Conservation (phyloP, 2,329 filamentous ascomycete species). For the Zalaria sp. region DNA sequence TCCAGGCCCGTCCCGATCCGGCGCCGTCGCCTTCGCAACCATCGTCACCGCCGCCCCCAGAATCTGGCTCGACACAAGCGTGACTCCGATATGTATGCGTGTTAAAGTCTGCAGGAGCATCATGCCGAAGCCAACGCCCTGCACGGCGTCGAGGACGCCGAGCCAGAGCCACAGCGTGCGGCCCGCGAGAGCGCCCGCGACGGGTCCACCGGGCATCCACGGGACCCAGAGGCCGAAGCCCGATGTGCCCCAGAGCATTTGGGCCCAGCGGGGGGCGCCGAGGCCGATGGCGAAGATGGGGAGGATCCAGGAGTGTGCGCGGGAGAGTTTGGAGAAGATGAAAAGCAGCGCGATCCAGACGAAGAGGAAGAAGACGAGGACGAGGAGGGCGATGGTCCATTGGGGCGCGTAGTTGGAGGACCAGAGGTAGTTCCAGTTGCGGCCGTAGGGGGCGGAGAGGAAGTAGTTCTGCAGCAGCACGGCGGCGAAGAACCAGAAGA, state of each 20-base stretch:
- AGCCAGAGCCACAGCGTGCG: constrained; percentile 53
- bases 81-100: constrained; percentile 49
- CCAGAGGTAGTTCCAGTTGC: constrained; percentile 54
- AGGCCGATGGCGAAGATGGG: constrained; percentile 55
- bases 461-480: constrained; percentile 55
- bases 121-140: constrained; percentile 55
- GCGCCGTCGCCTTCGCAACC: constrained; percentile 43
- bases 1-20: constrained; percentile 47
- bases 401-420: constrained; percentile 38
- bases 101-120: constrained; percentile 47
- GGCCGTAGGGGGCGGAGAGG: constrained; percentile 49
- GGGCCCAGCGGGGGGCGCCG: constrained; percentile 51
- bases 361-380: constrained; percentile 38
- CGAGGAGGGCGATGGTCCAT: constrained; percentile 44
- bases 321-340: constrained; percentile 40
- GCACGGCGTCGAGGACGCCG: constrained; percentile 49
- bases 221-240: constrained; percentile 48
- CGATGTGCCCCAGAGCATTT: constrained; percentile 52
- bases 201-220: constrained; percentile 40
- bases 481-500: constrained; percentile 52
- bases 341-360: constrained; percentile 42
- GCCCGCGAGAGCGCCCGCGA: constrained; percentile 41
- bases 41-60: constrained; percentile 50
- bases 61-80: constrained; percentile 46
- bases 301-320: constrained; percentile 50